These are phyloP conservation scores for Candida patagonica DNA, from an alignment of 805 yeast species.

Conservation along the genomic window DNA sequence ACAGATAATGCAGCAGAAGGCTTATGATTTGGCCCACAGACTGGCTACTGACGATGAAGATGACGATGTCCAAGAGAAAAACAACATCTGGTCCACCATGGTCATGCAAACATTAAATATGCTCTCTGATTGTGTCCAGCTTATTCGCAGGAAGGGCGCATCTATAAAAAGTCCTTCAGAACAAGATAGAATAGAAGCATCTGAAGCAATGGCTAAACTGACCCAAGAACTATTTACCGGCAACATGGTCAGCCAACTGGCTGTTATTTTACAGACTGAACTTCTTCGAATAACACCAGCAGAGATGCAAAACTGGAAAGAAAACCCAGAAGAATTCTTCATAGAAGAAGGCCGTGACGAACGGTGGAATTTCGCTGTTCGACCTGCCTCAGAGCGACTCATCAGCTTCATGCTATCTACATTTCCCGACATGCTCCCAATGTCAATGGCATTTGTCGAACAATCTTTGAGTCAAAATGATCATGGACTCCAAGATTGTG, in stretches of 20 bases:
- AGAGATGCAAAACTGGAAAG: conserved; percentile 73
- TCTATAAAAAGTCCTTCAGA: conserved; percentile 47
- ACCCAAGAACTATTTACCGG: conserved; percentile 50
- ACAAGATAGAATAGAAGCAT: conserved; percentile 52
- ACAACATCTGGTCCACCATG: conserved; percentile 64
- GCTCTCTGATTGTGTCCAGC: conserved; percentile 53
- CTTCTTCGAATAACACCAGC: conserved; percentile 64
- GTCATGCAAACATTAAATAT: conserved; percentile 51
- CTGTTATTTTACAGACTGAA: conserved; percentile 61
- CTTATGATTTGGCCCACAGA: conserved; percentile 30
- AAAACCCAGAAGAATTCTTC: conserved; percentile 91
- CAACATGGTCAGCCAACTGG: conserved; percentile 44
- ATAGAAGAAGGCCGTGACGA: conserved; percentile 46
- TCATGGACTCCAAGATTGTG: conserved; percentile 66
- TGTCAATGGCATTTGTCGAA: conserved; percentile 39
- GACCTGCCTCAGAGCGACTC: conserved; percentile 82
- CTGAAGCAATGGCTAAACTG: conserved; percentile 31
- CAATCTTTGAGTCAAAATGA: conserved; percentile 30
- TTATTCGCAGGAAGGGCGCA: conserved; percentile 59
- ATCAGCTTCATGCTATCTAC: conserved; percentile 61
- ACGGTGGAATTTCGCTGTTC: conserved; percentile 69
- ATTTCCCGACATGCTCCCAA: conserved; percentile 31
- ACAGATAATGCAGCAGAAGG: conserved; percentile 52
- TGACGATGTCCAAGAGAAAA: conserved; percentile 40
- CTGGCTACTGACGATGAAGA: conserved; percentile 31